Base-by-base conservation (phyloP, 148 eudicot species). In the Vaccinium darrowii region DNA sequence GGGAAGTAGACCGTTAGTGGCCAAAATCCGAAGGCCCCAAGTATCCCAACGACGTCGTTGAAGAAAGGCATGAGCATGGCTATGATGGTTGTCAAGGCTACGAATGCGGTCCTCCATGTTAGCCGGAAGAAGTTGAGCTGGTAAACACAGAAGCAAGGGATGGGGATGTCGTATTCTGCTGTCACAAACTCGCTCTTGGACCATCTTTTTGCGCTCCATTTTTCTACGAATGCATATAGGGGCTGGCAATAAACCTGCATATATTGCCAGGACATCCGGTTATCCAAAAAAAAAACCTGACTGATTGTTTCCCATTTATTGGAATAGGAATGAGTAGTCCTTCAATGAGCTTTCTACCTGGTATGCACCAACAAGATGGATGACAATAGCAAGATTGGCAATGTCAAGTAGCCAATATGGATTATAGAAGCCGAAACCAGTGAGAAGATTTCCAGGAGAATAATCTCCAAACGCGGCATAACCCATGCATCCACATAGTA, bases 381-480 rank as follows among this genome's bases (percentile, higher is more conserved):
- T 67, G 7, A 90, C 90, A 39, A 91, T 91, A 19, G 92, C 92
- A 7, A 86, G 23, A 65, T 91, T 91, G 81, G 92, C 92, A 27
- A 91, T 86, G 85, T 91, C 93, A 15, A 91, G 88, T 39, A 91
- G 86, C 92, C 92, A 91, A 51, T 87, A 91, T 1, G 93, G 93
- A 65, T 91, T 87, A 86, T 90, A 91, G 73, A 91, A 91, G 3
- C 93, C 92, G 16, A 90, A 91, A 18, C 93, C 93, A 13, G 93
- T 91, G 23, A 91, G 88, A 36, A 91, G 91, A 79, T 91, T 91
- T 36, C 92, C 93, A 0, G 93, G 93, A 8, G 91, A 80, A 21
- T 36, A 25, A 82, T 90, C 93, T 10, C 93, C 93, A 77, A 91
- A 91, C 18, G 93, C 93, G 5, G 92, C 93, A 81, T 91, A 90